These are phyloP conservation scores for Skeletonema tropicum DNA, from an alignment of 108 stramenopile genomes.

Conservation along the genomic window DNA sequence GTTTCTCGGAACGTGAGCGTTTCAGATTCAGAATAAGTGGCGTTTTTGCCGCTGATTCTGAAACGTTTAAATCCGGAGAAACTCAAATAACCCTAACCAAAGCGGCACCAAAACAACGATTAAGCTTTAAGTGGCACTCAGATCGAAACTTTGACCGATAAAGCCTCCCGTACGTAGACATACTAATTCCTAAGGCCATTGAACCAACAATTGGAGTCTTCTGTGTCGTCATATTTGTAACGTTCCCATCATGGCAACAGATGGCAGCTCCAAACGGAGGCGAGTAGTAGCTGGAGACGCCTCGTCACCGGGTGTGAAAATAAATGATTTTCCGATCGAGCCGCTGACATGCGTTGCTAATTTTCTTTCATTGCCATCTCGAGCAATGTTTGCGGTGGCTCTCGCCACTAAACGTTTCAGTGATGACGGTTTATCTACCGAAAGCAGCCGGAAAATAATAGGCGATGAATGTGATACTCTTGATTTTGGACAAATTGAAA, in stretches of 20 bases:
- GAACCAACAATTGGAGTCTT: too few species aligned
- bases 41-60: too few species aligned
- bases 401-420: not conserved
- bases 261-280: not conserved
- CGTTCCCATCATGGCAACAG: not conserved
- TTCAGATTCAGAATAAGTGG: too few species aligned
- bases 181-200: too few species aligned
- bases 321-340: not conserved
- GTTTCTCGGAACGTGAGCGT: too few species aligned
- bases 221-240: too few species aligned
- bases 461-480: not conserved
- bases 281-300: not conserved
- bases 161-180: too few species aligned
- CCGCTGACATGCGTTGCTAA: not conserved
- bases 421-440: not conserved
- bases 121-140: too few species aligned
- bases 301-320: not conserved
- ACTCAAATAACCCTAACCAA: too few species aligned
- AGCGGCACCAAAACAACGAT: too few species aligned
- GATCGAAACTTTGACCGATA: too few species aligned
- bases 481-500: not conserved
- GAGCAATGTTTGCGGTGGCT: slow-evolving; percentile 1
- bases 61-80: too few species aligned
- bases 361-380: not conserved
- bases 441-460: not conserved